phyloP scores from a whole-genome alignment of 495 filamentous ascomycete species.

The Pseudotulostoma volvatum region DNA sequence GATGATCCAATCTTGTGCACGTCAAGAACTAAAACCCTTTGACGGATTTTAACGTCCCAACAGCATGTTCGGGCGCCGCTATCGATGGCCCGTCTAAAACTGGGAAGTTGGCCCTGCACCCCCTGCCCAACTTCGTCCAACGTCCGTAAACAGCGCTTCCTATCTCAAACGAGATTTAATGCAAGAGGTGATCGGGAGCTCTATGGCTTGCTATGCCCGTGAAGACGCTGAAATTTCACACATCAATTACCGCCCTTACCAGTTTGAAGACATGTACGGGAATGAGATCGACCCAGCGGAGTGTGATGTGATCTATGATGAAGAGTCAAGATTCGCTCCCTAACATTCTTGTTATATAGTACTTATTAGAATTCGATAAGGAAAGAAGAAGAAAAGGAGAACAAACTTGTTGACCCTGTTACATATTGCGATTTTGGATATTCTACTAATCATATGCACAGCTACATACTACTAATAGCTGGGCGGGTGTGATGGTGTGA shows the following conservation, averaged over 20 bases:
- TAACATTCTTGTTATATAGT: too few relatives aligned
- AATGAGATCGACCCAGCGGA: neutral
- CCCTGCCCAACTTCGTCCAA: neutral
- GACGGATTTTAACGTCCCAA: neutral
- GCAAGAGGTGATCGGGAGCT: neutral
- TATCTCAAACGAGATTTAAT: neutral
- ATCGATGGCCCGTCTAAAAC: neutral
- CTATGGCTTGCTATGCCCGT: neutral
- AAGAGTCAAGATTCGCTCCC: too few relatives aligned
- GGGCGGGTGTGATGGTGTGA: too few relatives aligned
- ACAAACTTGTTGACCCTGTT: too few relatives aligned
- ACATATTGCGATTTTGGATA: too few relatives aligned
- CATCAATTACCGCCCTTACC: neutral
- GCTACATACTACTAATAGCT: too few relatives aligned
- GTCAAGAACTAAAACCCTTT: neutral
- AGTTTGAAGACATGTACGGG: constrained; percentile 1
- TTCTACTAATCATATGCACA: too few relatives aligned
- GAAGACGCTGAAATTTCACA: neutral
- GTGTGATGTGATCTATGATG: neutral
- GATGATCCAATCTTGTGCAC: neutral
- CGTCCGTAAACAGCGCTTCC: neutral
- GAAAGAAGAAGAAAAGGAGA: too few relatives aligned
- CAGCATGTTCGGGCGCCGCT: neutral
- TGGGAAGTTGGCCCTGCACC: neutral
- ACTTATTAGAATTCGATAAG: too few relatives aligned